Percentiles rank a stretch among this genome's conserved stretches.
Conservation (phyloP, 2,329 filamentous ascomycete genomes). For the Whalleya microplaca region DNA sequence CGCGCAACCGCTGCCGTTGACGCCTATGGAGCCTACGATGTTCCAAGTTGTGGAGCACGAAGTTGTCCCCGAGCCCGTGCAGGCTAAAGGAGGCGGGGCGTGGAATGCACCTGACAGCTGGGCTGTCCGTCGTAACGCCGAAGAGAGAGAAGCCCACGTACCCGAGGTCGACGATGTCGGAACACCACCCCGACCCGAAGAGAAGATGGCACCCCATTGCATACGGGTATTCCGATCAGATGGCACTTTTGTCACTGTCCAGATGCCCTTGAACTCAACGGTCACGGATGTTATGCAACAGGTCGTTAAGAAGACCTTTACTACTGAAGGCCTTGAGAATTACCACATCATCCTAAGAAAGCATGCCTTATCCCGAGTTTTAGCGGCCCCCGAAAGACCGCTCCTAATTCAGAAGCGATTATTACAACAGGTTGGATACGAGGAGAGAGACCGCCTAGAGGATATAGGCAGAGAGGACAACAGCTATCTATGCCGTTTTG, state of each 20-base stretch:
- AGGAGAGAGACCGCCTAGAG: constrained; percentile 82
- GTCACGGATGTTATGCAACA: constrained; percentile 87
- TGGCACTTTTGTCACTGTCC: constrained; percentile 91
- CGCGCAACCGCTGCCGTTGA: constrained; percentile 69
- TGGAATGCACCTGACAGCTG: constrained; percentile 98
- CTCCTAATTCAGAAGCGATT: constrained; percentile 90
- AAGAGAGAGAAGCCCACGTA: constrained; percentile 62
- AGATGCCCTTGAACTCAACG: constrained; percentile 79
- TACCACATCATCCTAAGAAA: constrained; percentile 96
- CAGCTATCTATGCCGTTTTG: constrained; percentile 94
- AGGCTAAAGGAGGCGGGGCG: constrained; percentile 52
- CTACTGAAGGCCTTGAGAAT: constrained; percentile 87
- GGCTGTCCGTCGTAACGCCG: constrained; percentile 78
- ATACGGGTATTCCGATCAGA: constrained; percentile 95
- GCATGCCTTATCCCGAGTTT: constrained; percentile 83
- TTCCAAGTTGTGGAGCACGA: constrained; percentile 37
- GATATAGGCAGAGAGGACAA: constrained; percentile 97
- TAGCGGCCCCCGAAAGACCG: constrained; percentile 78
- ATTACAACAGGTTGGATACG: constrained; percentile 89
- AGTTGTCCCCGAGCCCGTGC: constrained; percentile 29
- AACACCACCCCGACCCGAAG: constrained; percentile 69
- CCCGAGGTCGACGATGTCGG: constrained; percentile 71
- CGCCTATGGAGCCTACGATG: constrained; percentile 67
- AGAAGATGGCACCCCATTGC: constrained; percentile 79
- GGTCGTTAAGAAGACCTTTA: constrained; percentile 90